Evolutionary conservation across 805 yeast species (phyloP).

Genomic region (Hyphopichia homilentoma): DNA sequence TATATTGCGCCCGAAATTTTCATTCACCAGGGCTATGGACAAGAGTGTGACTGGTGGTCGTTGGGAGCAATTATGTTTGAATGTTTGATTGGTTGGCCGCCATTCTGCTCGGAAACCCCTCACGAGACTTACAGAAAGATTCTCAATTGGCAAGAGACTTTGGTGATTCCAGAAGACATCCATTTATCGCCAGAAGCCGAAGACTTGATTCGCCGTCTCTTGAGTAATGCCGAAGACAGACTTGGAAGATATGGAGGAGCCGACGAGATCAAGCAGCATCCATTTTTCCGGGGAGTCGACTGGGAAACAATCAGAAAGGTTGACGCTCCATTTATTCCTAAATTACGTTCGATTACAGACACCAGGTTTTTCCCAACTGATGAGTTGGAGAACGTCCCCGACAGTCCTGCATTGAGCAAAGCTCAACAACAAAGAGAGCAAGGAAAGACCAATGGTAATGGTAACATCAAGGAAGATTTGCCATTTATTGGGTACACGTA

Average conservation of each 20-base stretch:
- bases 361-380: constrained; percentile 98
- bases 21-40: constrained; percentile 90
- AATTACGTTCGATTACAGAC: constrained; percentile 87
- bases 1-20: constrained; percentile 95
- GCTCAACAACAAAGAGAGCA: constrained; percentile 66
- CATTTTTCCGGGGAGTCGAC: constrained; percentile 93
- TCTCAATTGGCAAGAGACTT: constrained; percentile 83
- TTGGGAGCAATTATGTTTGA: constrained; percentile 95
- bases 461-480: constrained; percentile 73
- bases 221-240: constrained; percentile 76
- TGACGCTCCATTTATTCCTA: constrained; percentile 92
- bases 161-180: constrained; percentile 87
- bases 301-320: constrained; percentile 87
- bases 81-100: constrained; percentile 96
- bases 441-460: constrained; percentile 39
- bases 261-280: constrained; percentile 83
- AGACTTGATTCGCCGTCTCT: constrained; percentile 72
- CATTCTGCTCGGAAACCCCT: constrained; percentile 92
- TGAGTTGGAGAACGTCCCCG: constrained; percentile 92
- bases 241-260: constrained; percentile 91
- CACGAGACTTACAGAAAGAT: constrained; percentile 92
- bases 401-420: constrained; percentile 56
- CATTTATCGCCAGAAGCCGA: constrained; percentile 87
- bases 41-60: constrained; percentile 98
- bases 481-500: constrained; percentile 98